phyloP scores from a whole-genome alignment of 169 alveolate genomes.

The Eimeria tenella region DNA sequence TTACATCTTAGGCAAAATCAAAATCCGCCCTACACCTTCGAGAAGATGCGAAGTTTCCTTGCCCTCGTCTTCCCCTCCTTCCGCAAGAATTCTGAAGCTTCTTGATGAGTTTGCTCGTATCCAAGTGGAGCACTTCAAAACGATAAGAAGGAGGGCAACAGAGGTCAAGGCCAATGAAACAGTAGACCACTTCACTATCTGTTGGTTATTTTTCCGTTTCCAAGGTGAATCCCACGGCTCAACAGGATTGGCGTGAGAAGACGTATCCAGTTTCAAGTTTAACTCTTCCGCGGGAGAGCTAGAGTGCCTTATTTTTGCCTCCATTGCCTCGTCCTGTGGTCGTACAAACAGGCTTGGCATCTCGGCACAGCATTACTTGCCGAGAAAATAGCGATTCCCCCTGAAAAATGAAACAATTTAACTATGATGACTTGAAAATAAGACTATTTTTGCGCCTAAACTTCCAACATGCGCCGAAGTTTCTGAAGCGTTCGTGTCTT shows the following conservation, averaged over 20 bases:
- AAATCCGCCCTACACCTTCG: background rate
- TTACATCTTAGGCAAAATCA: background rate
- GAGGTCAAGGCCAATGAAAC: background rate
- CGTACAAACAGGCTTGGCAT: background rate
- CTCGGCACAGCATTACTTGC: background rate
- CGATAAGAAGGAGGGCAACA: background rate
- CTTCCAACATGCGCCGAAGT: background rate
- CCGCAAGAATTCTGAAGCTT: background rate
- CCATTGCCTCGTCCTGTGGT: background rate
- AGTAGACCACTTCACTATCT: background rate
- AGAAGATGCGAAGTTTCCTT: background rate
- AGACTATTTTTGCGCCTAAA: background rate
- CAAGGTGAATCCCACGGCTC: background rate
- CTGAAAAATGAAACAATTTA: background rate
- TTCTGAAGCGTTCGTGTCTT: background rate
- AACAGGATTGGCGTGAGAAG: background rate
- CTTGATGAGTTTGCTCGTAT: background rate
- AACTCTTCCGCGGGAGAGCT: background rate
- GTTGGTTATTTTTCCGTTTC: background rate
- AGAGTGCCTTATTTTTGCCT: background rate
- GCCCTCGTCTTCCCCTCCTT: conserved; percentile 15
- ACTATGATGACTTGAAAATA: too few species aligned
- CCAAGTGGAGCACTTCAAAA: background rate
- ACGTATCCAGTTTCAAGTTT: background rate
- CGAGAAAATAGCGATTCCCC: too few species aligned